These are phyloP conservation scores for Umbelopsis sp. DNA, from an alignment of 192 early-diverging fungal species.

Conservation along the genomic window DNA sequence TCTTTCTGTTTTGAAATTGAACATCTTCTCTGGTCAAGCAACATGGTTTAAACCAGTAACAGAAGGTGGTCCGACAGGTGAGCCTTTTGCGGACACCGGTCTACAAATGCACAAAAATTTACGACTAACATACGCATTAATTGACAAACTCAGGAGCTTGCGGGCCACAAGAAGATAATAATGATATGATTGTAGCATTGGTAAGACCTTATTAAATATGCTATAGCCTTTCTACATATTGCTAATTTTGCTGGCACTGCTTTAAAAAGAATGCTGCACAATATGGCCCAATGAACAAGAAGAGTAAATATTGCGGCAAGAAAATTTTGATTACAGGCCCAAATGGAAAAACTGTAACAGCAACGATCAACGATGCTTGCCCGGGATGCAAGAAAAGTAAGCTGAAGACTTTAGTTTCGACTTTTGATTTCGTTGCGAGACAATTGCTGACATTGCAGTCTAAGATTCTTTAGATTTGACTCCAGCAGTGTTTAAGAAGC, in stretches of 20 bases:
- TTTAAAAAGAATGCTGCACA: constrained; percentile 30
- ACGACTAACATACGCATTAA: neutral
- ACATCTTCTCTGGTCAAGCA: neutral
- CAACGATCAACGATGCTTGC: constrained; percentile 48
- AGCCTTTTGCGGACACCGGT: neutral
- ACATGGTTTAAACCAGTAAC: neutral
- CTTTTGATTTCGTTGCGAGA: neutral
- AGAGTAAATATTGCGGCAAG: constrained; percentile 40
- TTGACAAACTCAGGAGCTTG: constrained; percentile 27
- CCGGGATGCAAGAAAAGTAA: constrained; percentile 40
- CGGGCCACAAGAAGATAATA: constrained; percentile 23
- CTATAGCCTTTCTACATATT: neutral
- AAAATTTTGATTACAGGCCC: constrained; percentile 38
- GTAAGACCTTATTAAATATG: neutral
- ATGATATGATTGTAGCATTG: constrained; percentile 30
- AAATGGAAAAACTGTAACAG: constrained; percentile 40
- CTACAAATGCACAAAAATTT: neutral
- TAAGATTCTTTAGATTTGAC: constrained; percentile 13
- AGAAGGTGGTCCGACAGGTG: constrained; percentile 10
- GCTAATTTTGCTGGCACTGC: neutral
- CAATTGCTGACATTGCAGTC: constrained; percentile 15
- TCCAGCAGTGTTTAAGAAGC: constrained; percentile 10
- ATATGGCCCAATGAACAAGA: constrained; percentile 40
- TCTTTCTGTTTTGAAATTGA: no score
- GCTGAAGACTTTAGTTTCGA: constrained; percentile 29